Percentiles rank a stretch among this genome's conserved stretches.
Evolutionary conservation across 1,284 basidiomycete species (phyloP).

Genomic region (Malassezia psittaci): DNA sequence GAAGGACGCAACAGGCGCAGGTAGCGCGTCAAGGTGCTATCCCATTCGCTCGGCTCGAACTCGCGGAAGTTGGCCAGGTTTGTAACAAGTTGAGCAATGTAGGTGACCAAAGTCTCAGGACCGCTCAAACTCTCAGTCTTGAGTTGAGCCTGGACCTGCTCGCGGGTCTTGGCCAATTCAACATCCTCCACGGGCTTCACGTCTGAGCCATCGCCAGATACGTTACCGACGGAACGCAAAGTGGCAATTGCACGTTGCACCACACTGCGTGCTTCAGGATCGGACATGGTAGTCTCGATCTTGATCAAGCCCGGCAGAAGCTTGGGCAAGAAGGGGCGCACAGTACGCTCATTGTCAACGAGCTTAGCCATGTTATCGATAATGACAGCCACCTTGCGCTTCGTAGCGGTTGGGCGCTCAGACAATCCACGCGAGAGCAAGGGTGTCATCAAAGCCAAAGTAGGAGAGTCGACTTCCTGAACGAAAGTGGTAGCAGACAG

Average conservation of each 20-base stretch:
- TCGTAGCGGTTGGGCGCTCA: constrained; percentile 47
- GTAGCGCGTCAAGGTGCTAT: constrained; percentile 40
- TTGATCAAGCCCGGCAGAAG: constrained; percentile 48
- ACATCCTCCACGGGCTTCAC: constrained; percentile 46
- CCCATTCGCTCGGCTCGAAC: constrained; percentile 47
- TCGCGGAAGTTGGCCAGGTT: constrained; percentile 47
- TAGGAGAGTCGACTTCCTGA: constrained; percentile 98
- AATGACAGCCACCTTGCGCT: constrained; percentile 49
- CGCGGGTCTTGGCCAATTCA: constrained; percentile 26
- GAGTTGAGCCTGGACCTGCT: constrained; percentile 36
- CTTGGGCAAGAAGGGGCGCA: constrained; percentile 47
- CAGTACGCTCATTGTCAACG: constrained; percentile 48
- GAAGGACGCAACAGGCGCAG: constrained; percentile 41
- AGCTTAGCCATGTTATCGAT: constrained; percentile 49
- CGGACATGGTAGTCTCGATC: constrained; percentile 46
- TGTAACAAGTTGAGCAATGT: constrained; percentile 41
- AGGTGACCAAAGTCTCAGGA: constrained; percentile 28
- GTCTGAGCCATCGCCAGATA: constrained; percentile 44
- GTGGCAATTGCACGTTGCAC: constrained; percentile 47
- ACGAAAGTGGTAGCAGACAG: constrained; percentile 99
- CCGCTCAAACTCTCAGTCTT: constrained; percentile 30
- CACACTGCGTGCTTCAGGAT: constrained; percentile 46
- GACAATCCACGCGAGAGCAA: constrained; percentile 84
- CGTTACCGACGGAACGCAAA: constrained; percentile 43
- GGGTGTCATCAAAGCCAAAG: constrained; percentile 97